Evolutionary conservation across 352 stramenopile genomes (phyloP).

Genomic region (Phytophthora citrophthora): DNA sequence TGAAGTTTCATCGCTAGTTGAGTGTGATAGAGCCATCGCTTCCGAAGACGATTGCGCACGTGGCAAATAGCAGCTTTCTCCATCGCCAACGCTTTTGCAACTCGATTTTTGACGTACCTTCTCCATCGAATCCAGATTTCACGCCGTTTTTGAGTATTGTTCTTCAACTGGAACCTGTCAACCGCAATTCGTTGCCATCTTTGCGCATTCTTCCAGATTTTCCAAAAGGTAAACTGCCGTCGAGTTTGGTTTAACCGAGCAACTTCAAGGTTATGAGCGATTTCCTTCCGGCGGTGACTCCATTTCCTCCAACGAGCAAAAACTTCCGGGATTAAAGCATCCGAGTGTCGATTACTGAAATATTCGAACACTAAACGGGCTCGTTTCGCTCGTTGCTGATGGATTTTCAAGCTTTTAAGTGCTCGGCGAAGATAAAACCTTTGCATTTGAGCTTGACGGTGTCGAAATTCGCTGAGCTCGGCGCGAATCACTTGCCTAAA

Average conservation of each 20-base stretch:
- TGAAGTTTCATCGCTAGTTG: slow-evolving; percentile 9
- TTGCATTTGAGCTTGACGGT: slow-evolving; percentile 8
- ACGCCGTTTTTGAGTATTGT: not conserved
- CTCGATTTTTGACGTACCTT: slow-evolving; percentile 8
- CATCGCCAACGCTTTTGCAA: slow-evolving; percentile 8
- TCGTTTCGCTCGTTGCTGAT: slow-evolving; percentile 32
- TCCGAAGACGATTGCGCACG: slow-evolving; percentile 22
- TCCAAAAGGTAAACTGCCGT: slow-evolving; percentile 24
- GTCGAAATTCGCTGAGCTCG: not conserved
- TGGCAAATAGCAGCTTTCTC: slow-evolving; percentile 23
- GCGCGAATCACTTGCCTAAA: slow-evolving; percentile 27
- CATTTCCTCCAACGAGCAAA: slow-evolving; percentile 25
- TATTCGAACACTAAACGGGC: slow-evolving; percentile 46
- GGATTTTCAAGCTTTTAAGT: not conserved
- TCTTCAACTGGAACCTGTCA: slow-evolving; percentile 10
- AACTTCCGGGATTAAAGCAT: slow-evolving; percentile 32
- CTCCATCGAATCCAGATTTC: slow-evolving; percentile 34
- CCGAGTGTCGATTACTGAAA: slow-evolving; percentile 39
- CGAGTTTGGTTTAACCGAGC: slow-evolving; percentile 4
- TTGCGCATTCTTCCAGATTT: slow-evolving; percentile 1
- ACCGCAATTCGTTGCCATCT: slow-evolving; percentile 28
- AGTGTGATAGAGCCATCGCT: slow-evolving; percentile 26
- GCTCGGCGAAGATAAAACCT: slow-evolving; percentile 24
- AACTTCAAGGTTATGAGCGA: slow-evolving; percentile 3
- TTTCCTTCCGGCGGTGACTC: slow-evolving; percentile 11